Evolutionary conservation across 208 protist genomes (phyloP).

Genomic region (Eutreptiella sp.): DNA sequence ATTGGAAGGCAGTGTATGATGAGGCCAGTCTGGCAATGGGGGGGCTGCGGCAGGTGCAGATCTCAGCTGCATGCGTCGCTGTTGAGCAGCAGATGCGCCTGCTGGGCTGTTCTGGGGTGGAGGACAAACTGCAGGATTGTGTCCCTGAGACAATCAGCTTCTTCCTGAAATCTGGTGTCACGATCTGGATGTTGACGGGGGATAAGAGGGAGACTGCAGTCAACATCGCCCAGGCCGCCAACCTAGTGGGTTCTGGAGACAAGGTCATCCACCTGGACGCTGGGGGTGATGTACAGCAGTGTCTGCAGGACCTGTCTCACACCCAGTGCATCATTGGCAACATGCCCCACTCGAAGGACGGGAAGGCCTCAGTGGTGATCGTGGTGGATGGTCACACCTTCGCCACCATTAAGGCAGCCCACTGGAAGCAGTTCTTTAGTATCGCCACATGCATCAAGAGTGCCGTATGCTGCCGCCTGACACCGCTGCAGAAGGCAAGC

Average conservation of each 20-base stretch:
- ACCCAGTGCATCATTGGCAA: neutral
- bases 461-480: slow-evolving; percentile 72
- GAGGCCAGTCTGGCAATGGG: slow-evolving; percentile 53
- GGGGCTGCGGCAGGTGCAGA: slow-evolving; percentile 42
- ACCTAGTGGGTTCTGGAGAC: slow-evolving; percentile 49
- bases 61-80: slow-evolving; percentile 56
- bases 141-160: slow-evolving; percentile 83
- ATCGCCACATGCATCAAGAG: slow-evolving; percentile 52
- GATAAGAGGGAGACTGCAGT: slow-evolving; percentile 96
- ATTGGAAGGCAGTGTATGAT: slow-evolving; percentile 54
- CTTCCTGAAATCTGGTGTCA: slow-evolving; percentile 66
- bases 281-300: neutral
- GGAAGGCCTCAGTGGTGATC: slow-evolving; percentile 39
- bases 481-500: slow-evolving; percentile 63
- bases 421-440: slow-evolving; percentile 51
- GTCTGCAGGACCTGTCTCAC: slow-evolving; percentile 24
- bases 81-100: slow-evolving; percentile 72
- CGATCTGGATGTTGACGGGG: slow-evolving; percentile 95
- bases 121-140: slow-evolving; percentile 90
- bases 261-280: slow-evolving; percentile 33
- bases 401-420: slow-evolving; percentile 49
- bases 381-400: slow-evolving; percentile 66
- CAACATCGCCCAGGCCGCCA: slow-evolving; percentile 69
- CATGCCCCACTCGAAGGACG: slow-evolving; percentile 2
- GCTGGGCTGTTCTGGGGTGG: slow-evolving; percentile 83